phyloP scores from a whole-genome alignment of 768 basidiomycete genomes.

The Paxillus ammoniavirescens region DNA sequence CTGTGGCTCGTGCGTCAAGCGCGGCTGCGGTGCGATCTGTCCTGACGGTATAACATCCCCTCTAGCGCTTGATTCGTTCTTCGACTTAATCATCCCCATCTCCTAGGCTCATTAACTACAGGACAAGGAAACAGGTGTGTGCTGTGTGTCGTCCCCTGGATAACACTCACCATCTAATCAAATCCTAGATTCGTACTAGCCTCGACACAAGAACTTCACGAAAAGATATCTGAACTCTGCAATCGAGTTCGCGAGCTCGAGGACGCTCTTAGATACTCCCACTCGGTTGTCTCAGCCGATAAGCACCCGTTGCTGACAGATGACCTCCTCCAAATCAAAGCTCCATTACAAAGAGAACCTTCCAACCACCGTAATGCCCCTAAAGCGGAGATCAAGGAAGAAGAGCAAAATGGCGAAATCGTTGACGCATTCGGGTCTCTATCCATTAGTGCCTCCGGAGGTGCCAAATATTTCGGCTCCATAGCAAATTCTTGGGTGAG shows the following conservation, averaged over 20 bases:
- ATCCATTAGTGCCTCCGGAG: slow-evolving; percentile 69
- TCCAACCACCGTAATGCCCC: slow-evolving; percentile 39
- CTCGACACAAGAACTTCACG: slow-evolving; percentile 77
- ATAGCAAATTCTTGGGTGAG: slow-evolving; percentile 75
- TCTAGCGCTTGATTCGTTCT: slow-evolving; percentile 10
- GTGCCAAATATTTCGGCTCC: slow-evolving; percentile 74
- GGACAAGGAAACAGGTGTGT: slow-evolving; percentile 77
- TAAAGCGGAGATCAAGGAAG: slow-evolving; percentile 49
- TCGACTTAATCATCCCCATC: slow-evolving; percentile 17
- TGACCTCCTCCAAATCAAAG: slow-evolving; percentile 73
- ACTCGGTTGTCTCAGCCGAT: slow-evolving; percentile 56
- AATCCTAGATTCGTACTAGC: slow-evolving; percentile 68
- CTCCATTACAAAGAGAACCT: slow-evolving; percentile 70
- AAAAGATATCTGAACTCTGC: slow-evolving; percentile 75
- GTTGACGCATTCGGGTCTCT: slow-evolving; percentile 80
- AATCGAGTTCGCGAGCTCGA: slow-evolving; percentile 76
- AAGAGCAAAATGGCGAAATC: slow-evolving; percentile 62
- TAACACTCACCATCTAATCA: neutral
- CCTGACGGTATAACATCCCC: slow-evolving; percentile 59
- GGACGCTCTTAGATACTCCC: slow-evolving; percentile 61
- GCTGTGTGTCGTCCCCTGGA: neutral
- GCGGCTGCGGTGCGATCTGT: slow-evolving; percentile 79
- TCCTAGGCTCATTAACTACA: slow-evolving; percentile 71
- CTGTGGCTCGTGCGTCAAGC: slow-evolving; percentile 78
- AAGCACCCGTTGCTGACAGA: slow-evolving; percentile 68